phyloP scores from a whole-genome alignment of 805 yeast species.

The Wickerhamomyces canadensis region DNA sequence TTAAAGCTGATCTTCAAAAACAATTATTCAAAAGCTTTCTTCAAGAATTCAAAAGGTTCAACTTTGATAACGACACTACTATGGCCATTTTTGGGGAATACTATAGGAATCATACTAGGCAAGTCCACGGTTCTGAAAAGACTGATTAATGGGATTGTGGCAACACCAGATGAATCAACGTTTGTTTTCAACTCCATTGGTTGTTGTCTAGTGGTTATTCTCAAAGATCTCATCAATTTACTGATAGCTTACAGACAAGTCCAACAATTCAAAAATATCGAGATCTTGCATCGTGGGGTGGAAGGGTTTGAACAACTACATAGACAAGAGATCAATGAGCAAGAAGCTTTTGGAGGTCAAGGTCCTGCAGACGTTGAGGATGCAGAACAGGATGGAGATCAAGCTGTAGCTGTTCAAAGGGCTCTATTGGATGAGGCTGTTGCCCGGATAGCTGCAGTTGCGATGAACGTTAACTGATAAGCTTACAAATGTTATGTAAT shows the following conservation, averaged over 20 bases:
- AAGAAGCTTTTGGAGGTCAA: not conserved
- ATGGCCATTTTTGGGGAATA: constrained; percentile 29
- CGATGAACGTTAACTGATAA: too few relatives aligned
- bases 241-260: constrained; percentile 24
- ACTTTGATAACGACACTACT: constrained; percentile 22
- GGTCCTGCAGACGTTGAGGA: not conserved
- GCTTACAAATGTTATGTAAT: too few relatives aligned
- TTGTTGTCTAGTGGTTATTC: constrained; percentile 21
- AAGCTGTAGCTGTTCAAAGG: too few relatives aligned
- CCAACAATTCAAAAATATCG: constrained; percentile 18
- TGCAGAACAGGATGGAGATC: not conserved
- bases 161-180: constrained; percentile 28
- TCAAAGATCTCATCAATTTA: constrained; percentile 26
- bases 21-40: constrained; percentile 26
- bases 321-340: not conserved
- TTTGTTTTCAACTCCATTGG: constrained; percentile 27
- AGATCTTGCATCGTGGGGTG: not conserved
- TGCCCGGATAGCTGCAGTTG: too few relatives aligned
- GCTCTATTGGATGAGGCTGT: too few relatives aligned
- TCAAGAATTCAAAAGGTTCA: constrained; percentile 8
- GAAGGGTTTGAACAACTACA: not conserved
- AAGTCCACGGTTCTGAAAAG: constrained; percentile 16
- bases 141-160: constrained; percentile 15
- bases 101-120: constrained; percentile 16
- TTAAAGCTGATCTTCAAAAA: constrained; percentile 18